These are phyloP conservation scores for Pestalotiopsis sp. DNA, from an alignment of 2,329 filamentous ascomycete species.

Conservation along the genomic window DNA sequence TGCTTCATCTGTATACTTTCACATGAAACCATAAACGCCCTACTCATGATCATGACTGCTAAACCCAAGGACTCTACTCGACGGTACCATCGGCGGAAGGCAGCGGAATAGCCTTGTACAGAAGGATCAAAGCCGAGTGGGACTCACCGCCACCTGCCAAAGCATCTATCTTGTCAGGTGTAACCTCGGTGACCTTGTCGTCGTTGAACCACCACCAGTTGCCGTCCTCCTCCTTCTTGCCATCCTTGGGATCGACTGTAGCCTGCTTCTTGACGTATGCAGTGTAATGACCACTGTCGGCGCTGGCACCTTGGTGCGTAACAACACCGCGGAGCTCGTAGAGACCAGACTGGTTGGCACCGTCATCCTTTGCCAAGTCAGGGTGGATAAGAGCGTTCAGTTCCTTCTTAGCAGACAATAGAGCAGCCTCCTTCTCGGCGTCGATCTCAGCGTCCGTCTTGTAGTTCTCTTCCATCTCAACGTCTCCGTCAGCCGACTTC, in stretches of 20 bases:
- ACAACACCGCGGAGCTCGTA: slow-evolving; percentile 95
- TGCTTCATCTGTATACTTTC: background rate
- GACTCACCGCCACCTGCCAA: slow-evolving; percentile 88
- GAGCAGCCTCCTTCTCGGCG: slow-evolving; percentile 75
- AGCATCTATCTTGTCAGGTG: slow-evolving; percentile 86
- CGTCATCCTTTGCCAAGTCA: slow-evolving; percentile 74
- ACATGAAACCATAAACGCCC: background rate
- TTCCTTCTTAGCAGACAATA: slow-evolving; percentile 85
- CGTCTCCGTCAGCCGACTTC: slow-evolving; percentile 64
- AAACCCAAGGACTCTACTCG: slow-evolving; percentile 24
- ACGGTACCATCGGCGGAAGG: slow-evolving; percentile 55
- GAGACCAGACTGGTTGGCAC: slow-evolving; percentile 89
- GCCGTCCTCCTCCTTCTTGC: slow-evolving; percentile 82
- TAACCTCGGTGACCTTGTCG: slow-evolving; percentile 92
- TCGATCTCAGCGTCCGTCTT: slow-evolving; percentile 96
- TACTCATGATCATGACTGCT: background rate
- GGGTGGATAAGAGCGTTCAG: slow-evolving; percentile 77
- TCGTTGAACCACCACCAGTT: slow-evolving; percentile 99
- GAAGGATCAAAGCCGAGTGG: slow-evolving; percentile 79
- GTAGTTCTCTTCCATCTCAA: slow-evolving; percentile 74
- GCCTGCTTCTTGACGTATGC: slow-evolving; percentile 94
- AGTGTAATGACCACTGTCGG: slow-evolving; percentile 97
- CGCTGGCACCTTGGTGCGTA: slow-evolving; percentile 94
- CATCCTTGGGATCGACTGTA: slow-evolving; percentile 71
- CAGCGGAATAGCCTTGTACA: slow-evolving; percentile 76